Base-by-base conservation (phyloP, 306 rosid genomes). In the Acmispon strigosus region DNA sequence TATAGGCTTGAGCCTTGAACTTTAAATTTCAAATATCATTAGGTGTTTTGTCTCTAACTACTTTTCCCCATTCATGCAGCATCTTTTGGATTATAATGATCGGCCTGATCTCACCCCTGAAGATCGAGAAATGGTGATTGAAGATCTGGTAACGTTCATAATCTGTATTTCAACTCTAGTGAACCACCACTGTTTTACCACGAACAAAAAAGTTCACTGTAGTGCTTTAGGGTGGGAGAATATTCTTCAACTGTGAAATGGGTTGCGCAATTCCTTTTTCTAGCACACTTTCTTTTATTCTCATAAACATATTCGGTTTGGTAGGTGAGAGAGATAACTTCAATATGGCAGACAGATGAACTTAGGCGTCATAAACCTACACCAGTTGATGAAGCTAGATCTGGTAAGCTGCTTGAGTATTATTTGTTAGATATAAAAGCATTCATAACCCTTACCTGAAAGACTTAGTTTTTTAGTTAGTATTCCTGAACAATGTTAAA, bases 321-420 rank as follows among this genome's bases (percentile, higher is more conserved):
- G 43, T 64, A 92, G 98, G 96, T 92, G 74, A 86, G 98, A 71
- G 98, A 92, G 84, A 90, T 92, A 75, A 90, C 92, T 79, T 82
- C 98, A 65, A 90, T 92, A 73, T 92, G 98, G 98, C 98, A 90
- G 82, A 92, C 98, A 68, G 98, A 92, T 73, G 98, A 92, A 80
- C 92, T 90, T 67, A 85, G 98, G 80, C 96, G 98, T 69, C 80
- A 82, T 39, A 86, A 81, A 79, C 98, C 96, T 64, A 89, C 98
- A 10, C 91, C 98, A 15, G 98, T 88, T 59, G 98, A 88, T 80
- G 98, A 92, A 86, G 98, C 98, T 50, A 88, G 92, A 74, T 88
- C 97, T 43, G 97, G 97, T 88, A 82, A 73, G 71, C 50, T 62
- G 58, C 58, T 65, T 54, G 61, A 60, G 32, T n/a, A 15, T 79